These are phyloP conservation scores for Chrysophaeum taylorii DNA, from an alignment of 352 stramenopile species.

Conservation along the genomic window DNA sequence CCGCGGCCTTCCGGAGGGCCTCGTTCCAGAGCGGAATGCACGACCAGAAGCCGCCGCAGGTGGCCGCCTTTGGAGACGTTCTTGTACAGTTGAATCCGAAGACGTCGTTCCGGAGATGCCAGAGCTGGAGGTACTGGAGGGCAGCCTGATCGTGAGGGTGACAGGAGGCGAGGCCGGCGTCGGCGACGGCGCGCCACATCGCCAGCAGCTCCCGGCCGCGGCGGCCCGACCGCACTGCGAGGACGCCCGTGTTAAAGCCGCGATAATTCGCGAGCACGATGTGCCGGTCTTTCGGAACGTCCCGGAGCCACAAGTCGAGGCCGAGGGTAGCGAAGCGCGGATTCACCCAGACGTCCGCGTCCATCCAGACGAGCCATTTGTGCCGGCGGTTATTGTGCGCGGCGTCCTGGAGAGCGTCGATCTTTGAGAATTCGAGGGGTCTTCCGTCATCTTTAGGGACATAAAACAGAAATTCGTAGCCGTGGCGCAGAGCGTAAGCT, in stretches of 20 bases:
- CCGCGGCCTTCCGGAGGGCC: no score
- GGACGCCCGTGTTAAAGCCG: slow-evolving; percentile 6
- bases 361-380: not conserved
- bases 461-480: slow-evolving; percentile 1
- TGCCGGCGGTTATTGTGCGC: not conserved
- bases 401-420: not conserved
- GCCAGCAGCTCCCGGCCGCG: not conserved
- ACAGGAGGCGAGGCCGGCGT: not conserved
- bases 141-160: slow-evolving; percentile 12
- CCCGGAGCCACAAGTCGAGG: not conserved
- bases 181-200: not conserved
- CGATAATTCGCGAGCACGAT: slow-evolving; percentile 1
- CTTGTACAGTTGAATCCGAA: no score
- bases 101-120: no score
- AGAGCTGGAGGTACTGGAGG: not conserved
- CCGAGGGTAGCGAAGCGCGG: not conserved
- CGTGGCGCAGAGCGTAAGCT: not conserved
- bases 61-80: no score
- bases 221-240: not conserved
- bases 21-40: slow-evolving; percentile 1
- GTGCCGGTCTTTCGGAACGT: not conserved
- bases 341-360: slow-evolving; percentile 12
- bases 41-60: not conserved
- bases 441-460: no score
- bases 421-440: slow-evolving; percentile 6